These are phyloP conservation scores for Chrysoporthe austroafricana DNA, from an alignment of 2,329 filamentous ascomycete species.

Conservation along the genomic window DNA sequence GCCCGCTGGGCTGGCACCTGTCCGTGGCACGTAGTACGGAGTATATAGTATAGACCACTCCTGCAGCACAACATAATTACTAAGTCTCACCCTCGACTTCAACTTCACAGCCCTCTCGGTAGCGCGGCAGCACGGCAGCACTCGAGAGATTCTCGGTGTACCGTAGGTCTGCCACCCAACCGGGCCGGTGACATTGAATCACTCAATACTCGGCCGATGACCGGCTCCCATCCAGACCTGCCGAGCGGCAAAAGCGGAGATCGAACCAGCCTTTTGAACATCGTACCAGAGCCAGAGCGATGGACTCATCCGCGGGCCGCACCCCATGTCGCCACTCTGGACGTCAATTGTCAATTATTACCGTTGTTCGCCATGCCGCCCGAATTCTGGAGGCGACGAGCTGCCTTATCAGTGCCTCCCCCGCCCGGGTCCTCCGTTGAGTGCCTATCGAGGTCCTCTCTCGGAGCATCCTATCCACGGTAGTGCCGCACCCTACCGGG, in stretches of 20 bases:
- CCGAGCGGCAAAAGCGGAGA: constrained; percentile 13
- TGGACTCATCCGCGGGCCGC: background rate
- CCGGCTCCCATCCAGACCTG: constrained; percentile 3
- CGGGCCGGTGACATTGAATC: background rate
- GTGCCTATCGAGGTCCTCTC: constrained; percentile 19
- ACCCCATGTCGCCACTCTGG: constrained; percentile 14
- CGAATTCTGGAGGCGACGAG: background rate
- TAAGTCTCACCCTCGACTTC: no score
- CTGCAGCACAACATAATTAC: no score
- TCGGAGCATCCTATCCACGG: constrained; percentile 7
- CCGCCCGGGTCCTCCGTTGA: background rate
- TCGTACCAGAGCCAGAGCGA: no score
- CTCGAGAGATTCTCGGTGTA: background rate
- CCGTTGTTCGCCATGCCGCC: background rate
- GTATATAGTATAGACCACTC: no score
- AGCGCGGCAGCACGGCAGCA: no score
- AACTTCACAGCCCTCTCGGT: no score
- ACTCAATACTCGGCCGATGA: constrained; percentile 12
- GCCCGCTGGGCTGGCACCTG: no score
- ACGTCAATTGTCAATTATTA: constrained; percentile 5
- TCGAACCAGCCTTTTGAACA: background rate
- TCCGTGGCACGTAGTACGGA: no score
- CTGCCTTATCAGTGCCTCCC: background rate
- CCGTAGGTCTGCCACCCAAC: background rate
- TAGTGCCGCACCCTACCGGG: no score